These are phyloP conservation scores for Mollisiaceae sp. DNA, from an alignment of 2,329 filamentous ascomycete genomes.

Conservation along the genomic window DNA sequence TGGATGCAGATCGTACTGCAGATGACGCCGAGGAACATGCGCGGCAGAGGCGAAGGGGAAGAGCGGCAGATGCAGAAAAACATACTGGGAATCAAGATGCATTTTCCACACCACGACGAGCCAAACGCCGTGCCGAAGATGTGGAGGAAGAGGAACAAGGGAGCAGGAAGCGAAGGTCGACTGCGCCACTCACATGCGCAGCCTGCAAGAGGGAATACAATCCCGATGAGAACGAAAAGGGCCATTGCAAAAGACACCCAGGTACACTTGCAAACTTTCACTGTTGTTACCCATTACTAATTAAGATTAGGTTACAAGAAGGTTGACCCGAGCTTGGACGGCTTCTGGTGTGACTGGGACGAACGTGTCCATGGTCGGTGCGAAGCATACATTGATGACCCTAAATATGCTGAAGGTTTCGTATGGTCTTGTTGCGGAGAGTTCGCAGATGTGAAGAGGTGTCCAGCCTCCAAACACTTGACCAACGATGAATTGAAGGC, in stretches of 20 bases:
- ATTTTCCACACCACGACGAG: background rate
- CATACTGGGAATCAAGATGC: background rate
- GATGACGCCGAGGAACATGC: background rate
- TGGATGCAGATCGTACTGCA: background rate
- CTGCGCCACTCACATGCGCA: background rate
- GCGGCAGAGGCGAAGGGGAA: background rate
- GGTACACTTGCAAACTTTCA: background rate
- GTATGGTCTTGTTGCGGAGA: slow-evolving; percentile 6
- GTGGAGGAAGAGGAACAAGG: background rate
- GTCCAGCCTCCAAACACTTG: background rate
- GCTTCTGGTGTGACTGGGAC: background rate
- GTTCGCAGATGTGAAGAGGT: slow-evolving; percentile 2
- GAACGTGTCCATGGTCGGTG: background rate
- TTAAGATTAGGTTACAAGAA: background rate
- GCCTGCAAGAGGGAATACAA: slow-evolving; percentile 4
- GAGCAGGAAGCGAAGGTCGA: slow-evolving; percentile 2
- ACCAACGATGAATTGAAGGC: background rate
- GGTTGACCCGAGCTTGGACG: background rate
- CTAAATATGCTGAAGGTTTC: background rate
- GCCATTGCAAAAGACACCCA: background rate
- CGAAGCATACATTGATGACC: background rate
- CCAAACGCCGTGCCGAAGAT: background rate
- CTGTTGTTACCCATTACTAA: background rate
- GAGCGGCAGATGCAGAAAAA: background rate
- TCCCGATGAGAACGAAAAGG: background rate